These are phyloP conservation scores for Phytophthora crassamura DNA, from an alignment of 352 stramenopile species.

Conservation along the genomic window DNA sequence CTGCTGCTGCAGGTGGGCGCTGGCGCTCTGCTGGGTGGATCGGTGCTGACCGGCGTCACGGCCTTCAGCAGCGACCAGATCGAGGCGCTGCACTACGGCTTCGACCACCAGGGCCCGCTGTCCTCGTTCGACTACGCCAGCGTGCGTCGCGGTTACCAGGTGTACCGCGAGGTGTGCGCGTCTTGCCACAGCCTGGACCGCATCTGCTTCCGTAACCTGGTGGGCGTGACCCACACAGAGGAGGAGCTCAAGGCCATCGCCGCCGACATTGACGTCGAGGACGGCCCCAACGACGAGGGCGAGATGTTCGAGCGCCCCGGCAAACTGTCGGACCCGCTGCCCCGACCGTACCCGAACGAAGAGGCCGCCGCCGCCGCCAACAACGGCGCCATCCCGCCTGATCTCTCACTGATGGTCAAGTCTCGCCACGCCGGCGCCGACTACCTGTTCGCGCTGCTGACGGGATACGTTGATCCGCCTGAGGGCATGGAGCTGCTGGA, in stretches of 20 bases:
- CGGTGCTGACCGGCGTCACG: constrained; percentile 83
- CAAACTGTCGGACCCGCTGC: constrained; percentile 96
- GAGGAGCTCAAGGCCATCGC: constrained; percentile 92
- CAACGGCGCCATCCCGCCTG: constrained; percentile 97
- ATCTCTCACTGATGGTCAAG: constrained; percentile 99
- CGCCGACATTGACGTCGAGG: constrained; percentile 95
- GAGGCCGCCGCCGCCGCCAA: constrained; percentile 97
- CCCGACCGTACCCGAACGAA: constrained; percentile 98
- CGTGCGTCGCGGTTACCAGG: constrained; percentile 98
- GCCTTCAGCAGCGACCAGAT: constrained; percentile 89
- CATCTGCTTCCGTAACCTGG: constrained; percentile 98
- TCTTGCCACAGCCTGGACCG: constrained; percentile 97
- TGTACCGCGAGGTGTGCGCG: constrained; percentile 99
- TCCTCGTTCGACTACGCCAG: constrained; percentile 92
- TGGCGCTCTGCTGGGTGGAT: constrained; percentile 71
- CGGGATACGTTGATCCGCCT: constrained; percentile 96
- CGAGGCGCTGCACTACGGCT: constrained; percentile 88
- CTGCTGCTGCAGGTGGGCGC: constrained; percentile 59
- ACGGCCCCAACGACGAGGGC: constrained; percentile 97
- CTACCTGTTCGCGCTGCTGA: constrained; percentile 98
- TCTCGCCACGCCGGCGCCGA: constrained; percentile 94
- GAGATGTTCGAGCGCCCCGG: constrained; percentile 99
- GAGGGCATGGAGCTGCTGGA: constrained; percentile 87
- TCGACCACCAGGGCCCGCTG: constrained; percentile 86
- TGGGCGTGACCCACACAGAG: constrained; percentile 97